phyloP scores from a whole-genome alignment of 1,284 basidiomycete species.

The Quambalaria eucalypti region DNA sequence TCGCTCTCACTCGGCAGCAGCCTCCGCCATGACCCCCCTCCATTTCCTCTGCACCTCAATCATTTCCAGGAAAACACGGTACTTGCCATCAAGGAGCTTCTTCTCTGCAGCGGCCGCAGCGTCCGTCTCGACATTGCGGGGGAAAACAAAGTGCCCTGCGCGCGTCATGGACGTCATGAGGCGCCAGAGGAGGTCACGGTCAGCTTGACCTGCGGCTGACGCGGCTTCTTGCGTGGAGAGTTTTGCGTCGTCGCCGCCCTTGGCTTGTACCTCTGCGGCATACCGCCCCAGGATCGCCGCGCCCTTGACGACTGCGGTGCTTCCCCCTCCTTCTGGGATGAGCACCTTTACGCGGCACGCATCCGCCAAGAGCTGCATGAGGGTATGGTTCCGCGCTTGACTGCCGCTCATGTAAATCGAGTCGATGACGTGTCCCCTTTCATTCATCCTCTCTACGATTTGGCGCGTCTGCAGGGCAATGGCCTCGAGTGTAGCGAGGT shows the following conservation, averaged over 20 bases:
- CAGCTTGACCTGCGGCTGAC: constrained; percentile 52
- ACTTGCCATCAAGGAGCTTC: constrained; percentile 74
- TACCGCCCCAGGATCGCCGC: constrained; percentile 86
- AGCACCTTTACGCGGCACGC: constrained; percentile 74
- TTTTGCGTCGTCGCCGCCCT: not conserved
- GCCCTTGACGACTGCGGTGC: constrained; percentile 79
- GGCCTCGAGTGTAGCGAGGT: constrained; percentile 82
- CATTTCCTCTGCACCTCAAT: constrained; percentile 80
- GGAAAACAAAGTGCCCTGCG: constrained; percentile 67
- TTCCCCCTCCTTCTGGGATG: constrained; percentile 60
- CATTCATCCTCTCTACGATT: constrained; percentile 86
- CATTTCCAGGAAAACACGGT: constrained; percentile 74
- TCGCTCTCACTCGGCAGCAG: too few species aligned
- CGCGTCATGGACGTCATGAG: constrained; percentile 97
- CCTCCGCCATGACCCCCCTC: constrained; percentile 48
- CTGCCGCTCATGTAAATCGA: constrained; percentile 72
- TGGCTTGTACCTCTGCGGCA: constrained; percentile 58
- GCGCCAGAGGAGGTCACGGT: constrained; percentile 70
- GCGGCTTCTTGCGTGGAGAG: constrained; percentile 48
- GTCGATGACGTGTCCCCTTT: constrained; percentile 70
- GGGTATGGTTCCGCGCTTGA: constrained; percentile 40
- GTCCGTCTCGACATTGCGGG: constrained; percentile 9
- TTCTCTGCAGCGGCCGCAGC: constrained; percentile 19
- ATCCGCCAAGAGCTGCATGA: constrained; percentile 64
- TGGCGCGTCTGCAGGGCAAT: constrained; percentile 92